phyloP scores from a whole-genome alignment of 2,329 filamentous ascomycete species.

The Colletotrichum tropicale region DNA sequence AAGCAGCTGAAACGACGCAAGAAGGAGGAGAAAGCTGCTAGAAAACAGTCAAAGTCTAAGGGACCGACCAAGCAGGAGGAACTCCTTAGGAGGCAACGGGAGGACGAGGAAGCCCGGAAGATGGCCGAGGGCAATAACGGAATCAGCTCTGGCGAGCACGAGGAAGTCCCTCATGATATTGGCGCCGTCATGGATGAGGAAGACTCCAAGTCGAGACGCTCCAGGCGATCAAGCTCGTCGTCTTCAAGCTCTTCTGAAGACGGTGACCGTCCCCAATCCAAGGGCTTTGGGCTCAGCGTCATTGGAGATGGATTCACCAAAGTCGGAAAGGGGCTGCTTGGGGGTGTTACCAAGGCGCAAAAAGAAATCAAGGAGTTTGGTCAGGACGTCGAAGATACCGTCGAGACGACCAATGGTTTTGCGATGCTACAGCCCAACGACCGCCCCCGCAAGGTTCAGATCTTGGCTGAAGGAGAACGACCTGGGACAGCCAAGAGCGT shows the following conservation, averaged over 20 bases:
- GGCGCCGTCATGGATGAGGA: constrained; percentile 48
- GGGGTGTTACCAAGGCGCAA: constrained; percentile 46
- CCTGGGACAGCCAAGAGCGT: not conserved
- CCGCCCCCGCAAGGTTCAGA: constrained; percentile 31
- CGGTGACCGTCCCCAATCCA: not conserved
- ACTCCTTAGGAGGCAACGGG: constrained; percentile 47
- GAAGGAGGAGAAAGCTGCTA: constrained; percentile 68
- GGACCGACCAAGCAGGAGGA: constrained; percentile 56
- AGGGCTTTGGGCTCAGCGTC: constrained; percentile 18
- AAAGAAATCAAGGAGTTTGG: constrained; percentile 51
- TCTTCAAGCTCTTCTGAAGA: constrained; percentile 26
- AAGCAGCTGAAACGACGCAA: constrained; percentile 73
- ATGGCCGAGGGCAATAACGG: constrained; percentile 56
- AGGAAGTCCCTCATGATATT: constrained; percentile 58
- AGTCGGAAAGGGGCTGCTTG: constrained; percentile 34
- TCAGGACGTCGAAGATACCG: constrained; percentile 53
- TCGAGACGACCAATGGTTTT: constrained; percentile 64
- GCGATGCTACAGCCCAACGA: constrained; percentile 26
- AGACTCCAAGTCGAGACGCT: constrained; percentile 17
- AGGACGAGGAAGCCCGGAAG: constrained; percentile 54
- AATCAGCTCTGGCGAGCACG: constrained; percentile 55
- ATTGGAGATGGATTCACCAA: constrained; percentile 56
- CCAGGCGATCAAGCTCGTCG: constrained; percentile 11
- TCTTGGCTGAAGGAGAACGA: constrained; percentile 36
- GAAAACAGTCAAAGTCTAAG: constrained; percentile 55